Percentiles rank a stretch among this genome's conserved stretches.
phyloP scores from a whole-genome alignment of 148 eudicot genomes.

The Gaultheria prostrata region DNA sequence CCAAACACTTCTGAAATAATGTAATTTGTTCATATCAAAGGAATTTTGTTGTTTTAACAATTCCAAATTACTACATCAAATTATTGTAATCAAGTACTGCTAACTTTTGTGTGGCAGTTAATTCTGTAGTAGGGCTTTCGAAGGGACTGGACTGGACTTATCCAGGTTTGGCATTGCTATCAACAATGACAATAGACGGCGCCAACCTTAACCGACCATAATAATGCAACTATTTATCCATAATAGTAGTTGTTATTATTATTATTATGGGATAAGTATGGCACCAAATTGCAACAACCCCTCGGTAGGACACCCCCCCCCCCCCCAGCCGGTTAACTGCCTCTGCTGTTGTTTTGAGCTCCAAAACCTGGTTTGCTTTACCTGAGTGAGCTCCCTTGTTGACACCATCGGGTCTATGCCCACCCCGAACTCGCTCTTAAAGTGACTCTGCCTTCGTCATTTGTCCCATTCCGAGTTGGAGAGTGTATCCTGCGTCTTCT shows the following conservation, averaged over 20 bases:
- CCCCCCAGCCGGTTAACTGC: too few species aligned
- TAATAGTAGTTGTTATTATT: not conserved
- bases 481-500: too few species aligned
- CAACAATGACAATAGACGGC: slow-evolving; percentile 9
- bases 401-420: too few species aligned
- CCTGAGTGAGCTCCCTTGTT: too few species aligned
- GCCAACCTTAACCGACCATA: slow-evolving; percentile 13
- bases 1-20: too few species aligned
- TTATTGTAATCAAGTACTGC: too few species aligned
- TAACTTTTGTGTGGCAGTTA: not conserved
- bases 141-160: slow-evolving; percentile 4
- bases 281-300: slow-evolving; percentile 9
- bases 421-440: too few species aligned
- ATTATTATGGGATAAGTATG: not conserved
- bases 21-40: not conserved
- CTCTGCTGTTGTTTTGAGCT: too few species aligned
- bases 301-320: not conserved
- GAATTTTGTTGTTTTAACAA: not conserved
- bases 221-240: not conserved
- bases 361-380: too few species aligned
- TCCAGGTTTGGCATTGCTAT: not conserved
- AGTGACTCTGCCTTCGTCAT: too few species aligned
- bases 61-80: not conserved
- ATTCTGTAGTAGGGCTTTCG: not conserved
- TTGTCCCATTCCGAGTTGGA: too few species aligned